A percentile compares a stretch with the other conserved stretches of the same genome.
phyloP scores from a whole-genome alignment of 2,329 filamentous ascomycete genomes.

The Madurella mycetomatis region DNA sequence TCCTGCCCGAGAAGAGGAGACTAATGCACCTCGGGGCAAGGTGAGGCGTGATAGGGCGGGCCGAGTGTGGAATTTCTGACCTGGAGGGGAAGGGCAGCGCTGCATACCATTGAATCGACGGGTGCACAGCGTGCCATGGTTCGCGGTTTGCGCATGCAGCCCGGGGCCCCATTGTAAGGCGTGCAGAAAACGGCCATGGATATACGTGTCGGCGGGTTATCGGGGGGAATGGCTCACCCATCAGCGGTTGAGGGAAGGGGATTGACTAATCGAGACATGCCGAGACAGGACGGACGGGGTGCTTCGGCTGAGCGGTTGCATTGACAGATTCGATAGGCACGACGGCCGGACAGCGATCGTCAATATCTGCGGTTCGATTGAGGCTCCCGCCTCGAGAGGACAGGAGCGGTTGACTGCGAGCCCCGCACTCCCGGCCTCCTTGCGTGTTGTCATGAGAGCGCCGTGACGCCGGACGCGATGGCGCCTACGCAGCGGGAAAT shows the following conservation, averaged over 20 bases:
- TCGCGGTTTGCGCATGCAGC: conserved; percentile 2
- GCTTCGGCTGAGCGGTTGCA: neutral
- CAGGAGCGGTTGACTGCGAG: neutral
- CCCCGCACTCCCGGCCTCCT: no score
- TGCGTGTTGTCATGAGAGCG: no score
- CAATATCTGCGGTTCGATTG: neutral
- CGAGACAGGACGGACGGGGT: conserved; percentile 10
- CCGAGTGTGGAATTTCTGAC: neutral
- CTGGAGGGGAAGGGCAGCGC: neutral
- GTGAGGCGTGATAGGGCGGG: conserved; percentile 5
- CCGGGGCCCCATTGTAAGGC: neutral
- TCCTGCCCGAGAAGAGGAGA: conserved; percentile 5
- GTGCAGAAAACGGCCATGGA: conserved; percentile 2
- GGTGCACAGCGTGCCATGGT: neutral
- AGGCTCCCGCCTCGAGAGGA: neutral
- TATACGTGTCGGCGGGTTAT: conserved; percentile 12
- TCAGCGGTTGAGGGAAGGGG: conserved; percentile 3
- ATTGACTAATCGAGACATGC: conserved; percentile 17
- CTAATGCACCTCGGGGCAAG: neutral
- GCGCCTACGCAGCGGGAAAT: no score
- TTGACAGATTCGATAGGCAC: neutral
- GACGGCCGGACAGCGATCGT: neutral
- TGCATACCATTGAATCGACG: neutral
- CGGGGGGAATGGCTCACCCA: conserved; percentile 11
- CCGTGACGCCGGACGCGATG: no score